Percentiles rank a stretch among this genome's conserved stretches.
These are phyloP conservation scores for Yarrowia divulgata DNA, from an alignment of 805 yeast species.

Conservation along the genomic window DNA sequence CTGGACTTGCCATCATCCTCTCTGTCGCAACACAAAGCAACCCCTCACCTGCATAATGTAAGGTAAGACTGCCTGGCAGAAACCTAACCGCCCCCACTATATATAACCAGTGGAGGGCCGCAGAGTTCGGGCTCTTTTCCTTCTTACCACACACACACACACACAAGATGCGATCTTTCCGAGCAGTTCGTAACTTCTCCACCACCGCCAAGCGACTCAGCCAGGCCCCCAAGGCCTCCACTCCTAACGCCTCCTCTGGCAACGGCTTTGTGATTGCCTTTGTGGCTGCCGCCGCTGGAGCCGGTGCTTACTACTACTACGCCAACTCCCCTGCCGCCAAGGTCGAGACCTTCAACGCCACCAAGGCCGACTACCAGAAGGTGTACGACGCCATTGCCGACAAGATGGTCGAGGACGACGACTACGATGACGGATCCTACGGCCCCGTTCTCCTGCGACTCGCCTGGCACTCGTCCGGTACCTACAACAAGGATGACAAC, in stretches of 20 bases:
- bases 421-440: conserved; percentile 69
- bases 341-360: conserved; percentile 47
- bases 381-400: conserved; percentile 80
- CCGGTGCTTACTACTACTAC: conserved; percentile 49
- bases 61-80: not conserved
- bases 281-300: conserved; percentile 45
- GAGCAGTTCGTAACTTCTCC: conserved; percentile 30
- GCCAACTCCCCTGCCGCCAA: conserved; percentile 46
- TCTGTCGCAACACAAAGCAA: not conserved
- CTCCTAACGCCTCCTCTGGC: conserved; percentile 35
- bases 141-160: not conserved
- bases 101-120: conserved; percentile 9
- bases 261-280: conserved; percentile 40
- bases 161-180: conserved; percentile 34
- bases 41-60: conserved; percentile 35
- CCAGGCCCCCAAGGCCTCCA: conserved; percentile 36
- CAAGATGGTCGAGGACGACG: conserved; percentile 55
- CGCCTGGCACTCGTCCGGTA: conserved; percentile 86
- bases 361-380: conserved; percentile 67
- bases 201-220: conserved; percentile 34
- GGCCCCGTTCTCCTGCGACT: conserved; percentile 78
- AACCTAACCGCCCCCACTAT: conserved; percentile 31
- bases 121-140: not conserved
- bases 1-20: not conserved
- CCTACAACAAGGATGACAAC: conserved; percentile 61